Evolutionary conservation across 2,329 filamentous ascomycete genomes (phyloP).

Genomic region (Claviceps paspali): DNA sequence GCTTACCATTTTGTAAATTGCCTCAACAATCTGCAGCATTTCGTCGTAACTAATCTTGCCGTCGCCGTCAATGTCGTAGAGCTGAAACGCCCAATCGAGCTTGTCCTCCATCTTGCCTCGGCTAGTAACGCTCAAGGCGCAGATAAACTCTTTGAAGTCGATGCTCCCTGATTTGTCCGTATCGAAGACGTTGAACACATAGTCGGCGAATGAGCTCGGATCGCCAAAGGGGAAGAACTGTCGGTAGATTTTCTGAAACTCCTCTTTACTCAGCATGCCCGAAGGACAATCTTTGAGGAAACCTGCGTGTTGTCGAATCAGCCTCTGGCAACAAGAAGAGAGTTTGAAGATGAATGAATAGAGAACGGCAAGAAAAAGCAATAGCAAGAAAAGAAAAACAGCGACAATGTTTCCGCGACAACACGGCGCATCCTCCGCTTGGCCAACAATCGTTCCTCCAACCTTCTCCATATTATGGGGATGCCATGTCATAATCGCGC

Average conservation of each 20-base stretch:
- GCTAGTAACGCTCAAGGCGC: slow-evolving; percentile 89
- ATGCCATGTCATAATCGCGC: too few relatives aligned
- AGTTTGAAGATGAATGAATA: too few relatives aligned
- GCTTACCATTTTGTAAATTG: slow-evolving; percentile 97
- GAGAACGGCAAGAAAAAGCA: too few relatives aligned
- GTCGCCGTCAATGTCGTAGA: slow-evolving; percentile 98
- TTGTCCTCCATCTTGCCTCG: slow-evolving; percentile 99
- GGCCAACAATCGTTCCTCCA: too few relatives aligned
- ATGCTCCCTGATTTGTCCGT: slow-evolving; percentile 94
- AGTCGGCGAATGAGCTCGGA: slow-evolving; percentile 92
- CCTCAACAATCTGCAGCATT: slow-evolving; percentile 97
- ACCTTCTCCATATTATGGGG: too few relatives aligned
- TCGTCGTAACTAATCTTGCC: slow-evolving; percentile 98
- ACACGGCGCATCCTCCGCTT: too few relatives aligned
- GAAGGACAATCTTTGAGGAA: slow-evolving; percentile 76
- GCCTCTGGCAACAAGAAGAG: too few relatives aligned
- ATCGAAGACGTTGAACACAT: slow-evolving; percentile 98
- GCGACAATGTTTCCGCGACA: too few relatives aligned
- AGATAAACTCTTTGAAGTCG: slow-evolving; percentile 99
- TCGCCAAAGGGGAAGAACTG: slow-evolving; percentile 99
- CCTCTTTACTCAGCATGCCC: slow-evolving; percentile 91
- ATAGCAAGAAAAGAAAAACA: too few relatives aligned
- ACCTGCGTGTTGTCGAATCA: too few relatives aligned
- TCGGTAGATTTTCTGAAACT: slow-evolving; percentile 99
- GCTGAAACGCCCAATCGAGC: slow-evolving; percentile 96